Base-by-base conservation (phyloP, 805 yeast genomes). In the Zygosaccharomyces siamensis region DNA sequence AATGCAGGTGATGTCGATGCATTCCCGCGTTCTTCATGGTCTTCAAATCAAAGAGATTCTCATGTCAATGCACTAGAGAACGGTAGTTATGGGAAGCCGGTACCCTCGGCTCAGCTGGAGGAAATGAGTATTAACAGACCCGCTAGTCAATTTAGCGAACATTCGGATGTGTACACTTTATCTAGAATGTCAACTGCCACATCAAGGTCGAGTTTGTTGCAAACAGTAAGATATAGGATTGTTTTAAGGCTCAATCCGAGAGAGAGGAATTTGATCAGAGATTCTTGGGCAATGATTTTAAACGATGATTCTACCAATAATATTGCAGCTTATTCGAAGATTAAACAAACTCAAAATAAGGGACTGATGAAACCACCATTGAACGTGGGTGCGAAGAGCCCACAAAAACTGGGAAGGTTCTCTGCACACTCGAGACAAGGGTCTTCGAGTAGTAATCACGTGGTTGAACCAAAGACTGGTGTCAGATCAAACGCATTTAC, bases 211-310 rank as follows among this genome's bases (percentile, higher is more conserved):
- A 53, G 51, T 27, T 53, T 58, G 40, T 28, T 54, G n/a, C 55
- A 56, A 24, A 57, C 56, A 8, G 44, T 52, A 5, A 54, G 60
- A 38, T 61, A 57, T 52, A 62, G 62, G 47, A 57, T 68, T 14
- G 59, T 59, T 7, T 54, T 69, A 21, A 58, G 58, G 27, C 59
- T 71, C 41, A 59, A 63, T 1, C 42, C 56, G 1, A 55, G 65
- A 8, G 76, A 72, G 52, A 60, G 60, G 10, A 56, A 58, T n/a
- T 50, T 71, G n/a, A 53, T 72, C 2, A 60, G 70, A 45, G 57
- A 58, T 5, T 63, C 74, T 4, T 72, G 76, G 76, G 48, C 57
- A 12, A 63, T 68, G 51, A 69, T 71, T 66, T 52, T 71, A 26
- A 61, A 59, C 38, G 75, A 72, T 43, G 71, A 67, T 37, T 18